phyloP scores from a whole-genome alignment of 1,284 basidiomycete genomes.

The Apiotrichum porosum region DNA sequence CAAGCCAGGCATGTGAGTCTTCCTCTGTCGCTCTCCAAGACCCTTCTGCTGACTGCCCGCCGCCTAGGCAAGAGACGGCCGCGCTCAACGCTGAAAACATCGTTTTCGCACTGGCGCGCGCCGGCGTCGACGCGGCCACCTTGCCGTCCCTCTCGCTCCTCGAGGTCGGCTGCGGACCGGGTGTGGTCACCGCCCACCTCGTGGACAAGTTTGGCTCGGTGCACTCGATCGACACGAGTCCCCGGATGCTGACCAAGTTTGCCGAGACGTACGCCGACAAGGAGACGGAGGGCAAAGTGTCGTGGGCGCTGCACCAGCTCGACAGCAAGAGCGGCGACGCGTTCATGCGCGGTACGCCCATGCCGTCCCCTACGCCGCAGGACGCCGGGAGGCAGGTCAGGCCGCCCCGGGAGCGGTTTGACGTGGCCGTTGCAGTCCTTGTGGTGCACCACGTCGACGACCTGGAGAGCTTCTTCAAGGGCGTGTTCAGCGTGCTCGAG shows the following conservation, averaged over 20 bases:
- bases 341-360: conserved; percentile 10
- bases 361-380: conserved; percentile 15
- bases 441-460: conserved; percentile 41
- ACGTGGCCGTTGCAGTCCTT: conserved; percentile 30
- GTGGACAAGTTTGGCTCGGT: conserved; percentile 21
- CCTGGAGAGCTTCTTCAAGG: conserved; percentile 23
- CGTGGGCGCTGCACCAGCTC: conserved; percentile 21
- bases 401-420: conserved; percentile 24
- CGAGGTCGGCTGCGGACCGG: conserved; percentile 37
- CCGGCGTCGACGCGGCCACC: conserved; percentile 9
- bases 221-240: conserved; percentile 33
- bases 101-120: conserved; percentile 15
- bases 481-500: conserved; percentile 20
- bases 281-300: conserved; percentile 5
- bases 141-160: conserved; percentile 20
- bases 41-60: not conserved
- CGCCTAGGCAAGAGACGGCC: conserved; percentile 23
- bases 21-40: not conserved
- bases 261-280: conserved; percentile 5
- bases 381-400: conserved; percentile 14
- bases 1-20: conserved; percentile 28
- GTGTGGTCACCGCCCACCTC: conserved; percentile 33
- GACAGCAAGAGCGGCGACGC: conserved; percentile 8
- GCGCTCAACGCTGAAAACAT: conserved; percentile 20
- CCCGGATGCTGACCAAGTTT: conserved; percentile 31